These are phyloP conservation scores for Paramecium sexaurelia DNA, from an alignment of 73 alveolate genomes.

Conservation along the genomic window DNA sequence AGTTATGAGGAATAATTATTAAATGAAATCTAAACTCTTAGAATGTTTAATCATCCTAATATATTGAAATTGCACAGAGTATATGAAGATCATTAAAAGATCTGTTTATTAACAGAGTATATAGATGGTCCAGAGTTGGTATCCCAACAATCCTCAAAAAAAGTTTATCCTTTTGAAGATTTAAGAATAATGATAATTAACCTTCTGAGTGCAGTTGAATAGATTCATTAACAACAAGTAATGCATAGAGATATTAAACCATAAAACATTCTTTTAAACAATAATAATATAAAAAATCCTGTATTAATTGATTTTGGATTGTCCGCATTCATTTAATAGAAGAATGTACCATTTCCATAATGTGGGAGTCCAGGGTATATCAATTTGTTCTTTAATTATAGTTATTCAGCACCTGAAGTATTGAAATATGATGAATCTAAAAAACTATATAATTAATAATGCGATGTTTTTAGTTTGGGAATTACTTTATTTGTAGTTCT, in stretches of 20 bases:
- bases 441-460: background rate
- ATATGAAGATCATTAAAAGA: background rate
- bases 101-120: background rate
- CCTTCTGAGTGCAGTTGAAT: background rate
- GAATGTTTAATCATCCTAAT: constrained; percentile 26
- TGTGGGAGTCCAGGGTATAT: constrained; percentile 51
- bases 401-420: constrained; percentile 53
- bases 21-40: background rate
- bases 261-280: background rate
- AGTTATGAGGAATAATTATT: background rate
- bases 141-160: background rate
- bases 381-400: background rate
- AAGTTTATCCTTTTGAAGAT: background rate
- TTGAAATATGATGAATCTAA: constrained; percentile 34
- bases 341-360: constrained; percentile 6
- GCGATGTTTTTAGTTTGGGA: constrained; percentile 27
- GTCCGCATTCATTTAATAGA: background rate
- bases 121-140: constrained; percentile 10
- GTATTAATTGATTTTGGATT: constrained; percentile 32
- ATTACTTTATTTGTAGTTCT: constrained; percentile 23
- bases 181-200: background rate
- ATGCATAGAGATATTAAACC: constrained; percentile 54
- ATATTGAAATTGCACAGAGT: background rate
- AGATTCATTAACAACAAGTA: background rate
- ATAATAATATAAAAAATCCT: background rate